Conservation (phyloP, 179 eudicot species). For the Patellifolia procumbens region DNA sequence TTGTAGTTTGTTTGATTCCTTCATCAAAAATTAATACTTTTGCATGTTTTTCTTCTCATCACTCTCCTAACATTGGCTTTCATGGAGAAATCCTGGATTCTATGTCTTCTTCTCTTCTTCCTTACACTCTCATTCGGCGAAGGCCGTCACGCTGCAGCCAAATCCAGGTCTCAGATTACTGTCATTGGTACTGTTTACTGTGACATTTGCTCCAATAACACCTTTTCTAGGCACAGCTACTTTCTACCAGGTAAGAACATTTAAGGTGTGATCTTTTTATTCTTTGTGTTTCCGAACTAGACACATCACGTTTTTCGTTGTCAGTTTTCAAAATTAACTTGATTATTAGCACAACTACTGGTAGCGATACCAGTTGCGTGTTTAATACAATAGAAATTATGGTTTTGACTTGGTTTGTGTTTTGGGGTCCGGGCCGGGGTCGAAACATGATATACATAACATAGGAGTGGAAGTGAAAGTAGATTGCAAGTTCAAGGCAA, state of each 20-base stretch:
- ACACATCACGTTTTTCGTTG: neutral
- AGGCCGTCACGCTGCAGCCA: slow-evolving; percentile 29
- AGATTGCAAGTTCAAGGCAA: slow-evolving; percentile 81
- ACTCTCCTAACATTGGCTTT: neutral
- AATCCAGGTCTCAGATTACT: slow-evolving; percentile 62
- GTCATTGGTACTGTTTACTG: slow-evolving; percentile 93
- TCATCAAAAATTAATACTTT: neutral
- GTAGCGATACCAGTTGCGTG: neutral
- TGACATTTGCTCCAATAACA: slow-evolving; percentile 82
- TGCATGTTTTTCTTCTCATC: neutral
- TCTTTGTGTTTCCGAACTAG: neutral
- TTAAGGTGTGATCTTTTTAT: neutral
- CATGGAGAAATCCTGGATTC: slow-evolving; percentile 31
- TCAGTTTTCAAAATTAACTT: neutral
- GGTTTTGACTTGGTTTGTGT: neutral
- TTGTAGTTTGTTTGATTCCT: neutral
- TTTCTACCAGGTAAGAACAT: slow-evolving; percentile 72
- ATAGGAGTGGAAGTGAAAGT: slow-evolving; percentile 78
- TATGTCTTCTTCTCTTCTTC: slow-evolving; percentile 31
- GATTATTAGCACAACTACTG: neutral
- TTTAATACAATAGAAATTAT: neutral
- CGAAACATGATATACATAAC: neutral
- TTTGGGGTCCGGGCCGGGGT: neutral
- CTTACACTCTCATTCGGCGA: slow-evolving; percentile 25
- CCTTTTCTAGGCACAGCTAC: slow-evolving; percentile 89